These are phyloP conservation scores for Xerophyta viscosa DNA, from an alignment of 106 monocot genomes.

Conservation along the genomic window DNA sequence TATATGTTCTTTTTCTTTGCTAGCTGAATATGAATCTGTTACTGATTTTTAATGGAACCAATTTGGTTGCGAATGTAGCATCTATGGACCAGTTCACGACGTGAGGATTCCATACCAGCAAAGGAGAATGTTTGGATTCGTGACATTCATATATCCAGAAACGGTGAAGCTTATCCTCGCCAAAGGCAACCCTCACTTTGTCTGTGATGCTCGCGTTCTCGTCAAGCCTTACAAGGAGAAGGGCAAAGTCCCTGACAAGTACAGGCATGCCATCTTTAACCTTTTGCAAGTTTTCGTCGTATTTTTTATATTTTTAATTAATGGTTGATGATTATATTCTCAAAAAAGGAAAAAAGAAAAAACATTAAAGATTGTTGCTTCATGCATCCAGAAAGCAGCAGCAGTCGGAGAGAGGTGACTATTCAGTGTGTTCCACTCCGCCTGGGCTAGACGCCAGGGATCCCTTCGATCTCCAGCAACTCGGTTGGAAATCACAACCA, in stretches of 20 bases:
- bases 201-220: conserved; percentile 83
- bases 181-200: conserved; percentile 94
- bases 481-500: conserved; percentile 43
- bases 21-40: no score
- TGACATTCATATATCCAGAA: conserved; percentile 87
- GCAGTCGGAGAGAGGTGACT: conserved; percentile 47
- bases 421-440: conserved; percentile 69
- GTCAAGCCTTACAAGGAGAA: conserved; percentile 99
- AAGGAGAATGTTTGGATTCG: conserved; percentile 95
- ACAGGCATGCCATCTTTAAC: conserved; percentile 22
- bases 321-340: no score
- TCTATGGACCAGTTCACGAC: conserved; percentile 95
- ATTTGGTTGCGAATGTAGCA: no score
- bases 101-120: conserved; percentile 93
- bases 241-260: conserved; percentile 95
- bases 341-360: no score
- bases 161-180: conserved; percentile 93
- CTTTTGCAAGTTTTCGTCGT: no score
- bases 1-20: no score
- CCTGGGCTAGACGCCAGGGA: conserved; percentile 70
- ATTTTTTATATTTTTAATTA: no score
- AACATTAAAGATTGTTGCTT: no score
- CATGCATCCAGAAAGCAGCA: conserved; percentile 41
- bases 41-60: no score
- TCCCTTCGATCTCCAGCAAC: conserved; percentile 70